Evolutionary conservation across 2,329 filamentous ascomycete species (phyloP), one percentile per base, ranked within the genome.

Genomic region (Colletotrichum sojae): DNA sequence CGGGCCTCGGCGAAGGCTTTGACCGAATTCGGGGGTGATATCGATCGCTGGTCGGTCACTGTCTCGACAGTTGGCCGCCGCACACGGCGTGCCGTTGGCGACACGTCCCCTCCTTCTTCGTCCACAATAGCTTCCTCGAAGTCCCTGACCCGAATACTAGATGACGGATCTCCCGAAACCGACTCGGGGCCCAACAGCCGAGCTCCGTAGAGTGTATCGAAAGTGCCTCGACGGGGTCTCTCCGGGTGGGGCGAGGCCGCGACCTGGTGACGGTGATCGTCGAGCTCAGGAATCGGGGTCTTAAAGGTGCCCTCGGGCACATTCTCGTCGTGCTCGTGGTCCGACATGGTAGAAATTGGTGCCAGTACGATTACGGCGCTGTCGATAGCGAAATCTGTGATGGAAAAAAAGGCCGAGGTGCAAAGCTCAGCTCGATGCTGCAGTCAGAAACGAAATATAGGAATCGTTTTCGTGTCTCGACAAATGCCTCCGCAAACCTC

Each of bases 1-100:
- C 94, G 92, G 63, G 94, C 93, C 76, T 96, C 93, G 18, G 96
- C 96, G 80, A 99, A 99, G 4, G 96, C 96, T 79, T 98, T 97
- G 59, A 99, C 94, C 0, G 96, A 99, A 80, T 98, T 99, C 8
- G 96, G 96, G 12, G 95, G 95, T 6, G 96, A 98, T 2, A 89
- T 84, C 1, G 93, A 94, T 63, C 94, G 88, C 55, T 88, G 89
- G 22, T 88, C 86, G 25, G 83, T 79, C 53, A 84, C 79, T 1
- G 88, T 88, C 39, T 86, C 86, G 62, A 91, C 83, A 58, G 88
- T 88, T 65, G 86, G 84, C 65, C 88, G 86, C 16, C 89, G 88
- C 67, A 81, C 83, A 45, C 82, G 85, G 6, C 81, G 79, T 39
- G 76, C 73, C 18, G 77, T 77, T 6, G 82, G 82, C n/a, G 86